Evolutionary conservation across 768 basidiomycete genomes (phyloP).

Genomic region (Lactarius pseudohatsudake): DNA sequence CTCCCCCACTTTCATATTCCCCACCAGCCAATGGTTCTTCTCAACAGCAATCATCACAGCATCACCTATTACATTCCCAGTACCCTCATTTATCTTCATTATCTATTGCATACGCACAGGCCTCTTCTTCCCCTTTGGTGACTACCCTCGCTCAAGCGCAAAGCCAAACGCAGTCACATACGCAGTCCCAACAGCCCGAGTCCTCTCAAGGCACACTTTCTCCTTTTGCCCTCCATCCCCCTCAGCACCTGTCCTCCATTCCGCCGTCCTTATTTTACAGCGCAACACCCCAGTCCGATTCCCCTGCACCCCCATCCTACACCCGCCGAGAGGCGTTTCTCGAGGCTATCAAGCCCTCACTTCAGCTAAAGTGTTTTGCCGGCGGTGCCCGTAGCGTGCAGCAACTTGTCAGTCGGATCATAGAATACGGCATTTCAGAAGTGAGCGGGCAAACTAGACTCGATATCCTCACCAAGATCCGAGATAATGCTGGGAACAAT

Average conservation of each 20-base stretch:
- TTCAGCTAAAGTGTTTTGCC: slow-evolving; percentile 59
- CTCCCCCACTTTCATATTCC: slow-evolving; percentile 19
- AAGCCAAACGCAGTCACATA: slow-evolving; percentile 33
- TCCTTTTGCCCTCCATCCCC: slow-evolving; percentile 66
- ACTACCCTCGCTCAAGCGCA: slow-evolving; percentile 25
- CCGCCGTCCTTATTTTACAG: slow-evolving; percentile 43
- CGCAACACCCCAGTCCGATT: slow-evolving; percentile 34
- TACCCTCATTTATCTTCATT: slow-evolving; percentile 38
- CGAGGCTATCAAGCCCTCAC: slow-evolving; percentile 51
- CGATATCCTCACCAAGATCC: slow-evolving; percentile 77
- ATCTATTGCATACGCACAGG: slow-evolving; percentile 35
- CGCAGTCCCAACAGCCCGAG: slow-evolving; percentile 33
- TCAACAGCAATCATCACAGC: slow-evolving; percentile 45
- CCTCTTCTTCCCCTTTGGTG: slow-evolving; percentile 19
- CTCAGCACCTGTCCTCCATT: slow-evolving; percentile 38
- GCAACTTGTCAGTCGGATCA: slow-evolving; percentile 57
- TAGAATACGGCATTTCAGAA: slow-evolving; percentile 59
- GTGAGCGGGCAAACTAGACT: slow-evolving; percentile 64
- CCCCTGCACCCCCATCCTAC: slow-evolving; percentile 41
- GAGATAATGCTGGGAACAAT: slow-evolving; percentile 81
- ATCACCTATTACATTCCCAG: slow-evolving; percentile 41
- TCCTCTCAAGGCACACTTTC: slow-evolving; percentile 51
- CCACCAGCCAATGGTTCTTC: slow-evolving; percentile 39
- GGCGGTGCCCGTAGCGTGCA: slow-evolving; percentile 65
- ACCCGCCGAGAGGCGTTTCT: slow-evolving; percentile 58